Evolutionary conservation across 192 early-diverging fungal species (phyloP), one percentile per base, ranked within the genome.

Genomic region (Backusella tarrabulga): DNA sequence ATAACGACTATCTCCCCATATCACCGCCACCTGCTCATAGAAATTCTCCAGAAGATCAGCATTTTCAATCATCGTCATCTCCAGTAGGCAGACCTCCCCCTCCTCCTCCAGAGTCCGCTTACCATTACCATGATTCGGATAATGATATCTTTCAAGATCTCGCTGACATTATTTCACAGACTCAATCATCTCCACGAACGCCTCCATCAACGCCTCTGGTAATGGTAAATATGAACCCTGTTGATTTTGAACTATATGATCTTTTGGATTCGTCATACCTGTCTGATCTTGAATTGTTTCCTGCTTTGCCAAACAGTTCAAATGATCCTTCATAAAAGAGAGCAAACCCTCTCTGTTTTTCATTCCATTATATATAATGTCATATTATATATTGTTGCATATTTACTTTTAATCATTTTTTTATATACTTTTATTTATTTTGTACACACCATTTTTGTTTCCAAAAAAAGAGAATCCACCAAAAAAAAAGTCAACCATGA

Each of bases 401-500:
- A 63, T 63, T 6, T 63, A 29, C 56, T 29, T 29, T 29, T 8
- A 63, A 26, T 9, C 56, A 2, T 12, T 29, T 60, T 56, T 56
- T 56, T 56, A 56, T 56, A 23, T 56, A 23, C 7, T 54, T 21
- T 54, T 54, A 21, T 60, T 32, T 60, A 60, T 26, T 60, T 60
- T 60, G 54, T 60, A 60, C 23, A 60, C 54, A 60, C 54, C 54
- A 26, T 23, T 26, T 60, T 60, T 60, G 23, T 60, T 23, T 29
- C 23, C n/a, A 60, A 60, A 60, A 29, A 60, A 60, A 60, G 23
- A 60, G 5, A 50, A 50, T n/a, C 42, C 46, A 8, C 46, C 46
- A 60, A 60, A 60, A 60, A 60, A 56, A 60, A 6, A 60, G 54
- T 60, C 54, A 21, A 60, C 23, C 54, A 60, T 60, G 54, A 60